Evolutionary conservation across 1,284 basidiomycete species (phyloP), one percentile per base, ranked within the genome.

Genomic region (Puccinia triticina): DNA sequence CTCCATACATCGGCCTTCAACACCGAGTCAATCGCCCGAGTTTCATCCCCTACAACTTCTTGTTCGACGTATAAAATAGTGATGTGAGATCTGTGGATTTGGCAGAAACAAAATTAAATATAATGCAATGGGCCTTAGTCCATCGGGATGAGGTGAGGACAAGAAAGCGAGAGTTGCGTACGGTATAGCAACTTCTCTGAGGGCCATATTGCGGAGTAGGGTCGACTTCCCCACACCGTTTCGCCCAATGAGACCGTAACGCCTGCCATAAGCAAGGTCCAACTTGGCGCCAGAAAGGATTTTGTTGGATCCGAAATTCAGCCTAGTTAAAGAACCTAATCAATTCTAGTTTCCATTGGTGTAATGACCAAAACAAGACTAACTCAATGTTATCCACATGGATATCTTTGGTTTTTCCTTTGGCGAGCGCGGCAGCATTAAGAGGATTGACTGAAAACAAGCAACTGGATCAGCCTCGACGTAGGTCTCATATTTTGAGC

Each of bases 11-110:
- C 95, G 46, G 96, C 95, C 88, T 96, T 95, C 71, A 99, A 90
- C 14, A 99, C 96, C 1, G 95, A 95, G 46, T 97, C 93, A 73
- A 99, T 89, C 0, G 97, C 97, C 0, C 89, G 89, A 0, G 95
- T 98, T 84, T 96, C 95, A 87, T 99, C 97, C 48, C 97, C 97
- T 77, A 93, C 71, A 83, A 93, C 93, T 88, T 99, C 97, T 89
- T 99, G 97, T 87, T 99, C 97, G 83, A 99, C 97, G 86, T 99
- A 97, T 46, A 99, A 89, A 83, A 99, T 96, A 0, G 94, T 96
- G 86, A 99, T 97, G 87, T 98, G 93, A 0, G 93, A 86, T 84
- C 83, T 80, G 48, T 3, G 37, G n/a, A 32, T 61, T 59, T 64
- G 46, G 23, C 16, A 55, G n/a, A 48, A n/a, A 48, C 14, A 43